Conservation (phyloP, 169 alveolate genomes). For the Eimeria falciformis region DNA sequence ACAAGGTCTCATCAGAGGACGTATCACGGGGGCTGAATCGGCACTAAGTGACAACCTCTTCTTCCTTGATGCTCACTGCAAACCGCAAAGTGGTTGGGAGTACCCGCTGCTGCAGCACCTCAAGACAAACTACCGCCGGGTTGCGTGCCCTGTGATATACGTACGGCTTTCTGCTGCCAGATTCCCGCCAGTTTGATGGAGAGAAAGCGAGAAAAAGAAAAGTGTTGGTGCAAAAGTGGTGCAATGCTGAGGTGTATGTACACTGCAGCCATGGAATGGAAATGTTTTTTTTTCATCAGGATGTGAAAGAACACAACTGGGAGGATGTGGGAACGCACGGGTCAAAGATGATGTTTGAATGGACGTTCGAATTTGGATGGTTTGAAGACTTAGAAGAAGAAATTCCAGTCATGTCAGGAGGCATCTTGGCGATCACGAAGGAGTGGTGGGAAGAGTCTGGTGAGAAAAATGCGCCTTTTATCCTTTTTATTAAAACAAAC, state of each 20-base stretch:
- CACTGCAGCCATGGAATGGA: not conserved
- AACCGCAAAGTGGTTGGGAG: conserved; percentile 81
- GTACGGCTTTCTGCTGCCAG: no score
- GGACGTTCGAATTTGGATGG: conserved; percentile 80
- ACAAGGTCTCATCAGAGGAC: conserved; percentile 82
- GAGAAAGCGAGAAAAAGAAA: not conserved
- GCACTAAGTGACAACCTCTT: conserved; percentile 81
- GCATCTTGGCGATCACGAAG: conserved; percentile 82
- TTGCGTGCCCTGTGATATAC: conserved; percentile 79
- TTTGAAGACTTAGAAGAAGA: conserved; percentile 82
- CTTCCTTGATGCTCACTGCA: conserved; percentile 83
- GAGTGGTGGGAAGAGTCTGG: conserved; percentile 85
- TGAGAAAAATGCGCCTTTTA: no score
- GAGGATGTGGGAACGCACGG: conserved; percentile 81
- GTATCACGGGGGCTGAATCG: conserved; percentile 81
- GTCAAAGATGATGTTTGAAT: conserved; percentile 84
- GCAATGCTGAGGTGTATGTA: not conserved
- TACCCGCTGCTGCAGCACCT: conserved; percentile 77
- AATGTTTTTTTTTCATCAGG: not conserved
- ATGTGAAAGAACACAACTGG: conserved; percentile 78
- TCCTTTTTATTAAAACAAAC: no score
- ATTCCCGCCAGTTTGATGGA: no score
- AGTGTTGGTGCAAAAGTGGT: no score
- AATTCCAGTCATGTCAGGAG: conserved; percentile 84
- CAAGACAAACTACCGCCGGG: conserved; percentile 77